Percentiles rank a stretch among this genome's conserved stretches.
phyloP scores from a whole-genome alignment of 2,329 filamentous ascomycete genomes.

The Ustilaginoidea virens region DNA sequence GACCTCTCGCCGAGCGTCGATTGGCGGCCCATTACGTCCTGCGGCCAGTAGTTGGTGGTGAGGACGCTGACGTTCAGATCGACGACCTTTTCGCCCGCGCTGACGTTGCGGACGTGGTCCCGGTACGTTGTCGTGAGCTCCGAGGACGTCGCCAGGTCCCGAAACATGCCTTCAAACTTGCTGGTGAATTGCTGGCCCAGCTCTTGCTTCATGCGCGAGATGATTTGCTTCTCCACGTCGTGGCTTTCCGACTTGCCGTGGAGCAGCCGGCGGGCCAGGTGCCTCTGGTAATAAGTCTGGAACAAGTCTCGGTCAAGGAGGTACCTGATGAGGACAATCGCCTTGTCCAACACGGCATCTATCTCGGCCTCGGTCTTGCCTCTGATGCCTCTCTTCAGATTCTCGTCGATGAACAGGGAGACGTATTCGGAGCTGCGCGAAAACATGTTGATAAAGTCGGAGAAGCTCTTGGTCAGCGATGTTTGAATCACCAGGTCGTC shows the following conservation, averaged over 20 bases:
- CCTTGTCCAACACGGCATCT: conserved; percentile 72
- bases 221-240: conserved; percentile 90
- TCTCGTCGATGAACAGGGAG: conserved; percentile 93
- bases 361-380: conserved; percentile 84
- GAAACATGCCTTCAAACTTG: conserved; percentile 95
- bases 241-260: conserved; percentile 82
- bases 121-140: conserved; percentile 70
- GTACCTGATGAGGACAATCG: conserved; percentile 75
- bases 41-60: conserved; percentile 89
- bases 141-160: conserved; percentile 78
- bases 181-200: conserved; percentile 86
- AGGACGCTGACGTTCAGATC: conserved; percentile 77
- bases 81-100: conserved; percentile 36
- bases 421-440: conserved; percentile 76
- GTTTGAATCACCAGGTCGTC: conserved; percentile 66
- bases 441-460: conserved; percentile 90
- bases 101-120: conserved; percentile 40
- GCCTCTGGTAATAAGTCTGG: conserved; percentile 96
- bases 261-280: conserved; percentile 73
- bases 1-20: conserved; percentile 32
- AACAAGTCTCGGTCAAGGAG: conserved; percentile 88
- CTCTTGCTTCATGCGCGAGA: conserved; percentile 92
- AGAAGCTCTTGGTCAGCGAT: conserved; percentile 72
- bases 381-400: conserved; percentile 83
- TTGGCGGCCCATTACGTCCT: conserved; percentile 63